Evolutionary conservation across 140 eudicot genomes (phyloP).

Genomic region (Cichorium intybus): DNA sequence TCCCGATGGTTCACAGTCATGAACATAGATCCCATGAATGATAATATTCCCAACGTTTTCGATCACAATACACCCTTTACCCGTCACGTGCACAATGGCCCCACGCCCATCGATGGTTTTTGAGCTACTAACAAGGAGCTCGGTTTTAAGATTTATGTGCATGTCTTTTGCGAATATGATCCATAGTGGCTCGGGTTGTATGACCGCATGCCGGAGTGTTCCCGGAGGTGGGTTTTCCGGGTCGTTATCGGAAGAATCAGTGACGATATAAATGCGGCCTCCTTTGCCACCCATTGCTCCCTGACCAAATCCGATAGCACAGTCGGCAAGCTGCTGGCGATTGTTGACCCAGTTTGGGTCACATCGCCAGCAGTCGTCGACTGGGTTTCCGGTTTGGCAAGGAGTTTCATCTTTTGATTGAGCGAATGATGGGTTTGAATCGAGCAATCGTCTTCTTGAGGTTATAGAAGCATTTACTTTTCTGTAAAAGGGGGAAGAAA

Average conservation of each 20-base stretch:
- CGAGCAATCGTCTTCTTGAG: constrained; percentile 48
- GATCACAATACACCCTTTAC: constrained; percentile 68
- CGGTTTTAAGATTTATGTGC: constrained; percentile 52
- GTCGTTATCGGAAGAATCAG: constrained; percentile 66
- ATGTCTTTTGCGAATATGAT: constrained; percentile 59
- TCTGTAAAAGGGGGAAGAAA: constrained; percentile 30
- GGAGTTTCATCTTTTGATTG: constrained; percentile 35
- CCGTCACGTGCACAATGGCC: constrained; percentile 63
- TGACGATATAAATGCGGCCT: constrained; percentile 58
- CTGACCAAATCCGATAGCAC: constrained; percentile 77
- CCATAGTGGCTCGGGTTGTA: constrained; percentile 76
- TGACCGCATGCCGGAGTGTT: constrained; percentile 67
- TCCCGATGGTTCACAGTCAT: constrained; percentile 62
- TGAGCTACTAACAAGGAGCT: constrained; percentile 58
- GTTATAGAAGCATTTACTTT: constrained; percentile 48
- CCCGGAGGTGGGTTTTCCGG: constrained; percentile 61
- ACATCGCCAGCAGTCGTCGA: constrained; percentile 89
- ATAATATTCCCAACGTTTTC: constrained; percentile 61
- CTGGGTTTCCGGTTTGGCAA: constrained; percentile 79
- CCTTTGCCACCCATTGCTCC: constrained; percentile 81
- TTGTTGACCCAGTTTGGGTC: constrained; percentile 75
- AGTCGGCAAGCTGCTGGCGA: constrained; percentile 77
- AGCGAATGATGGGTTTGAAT: constrained; percentile 10
- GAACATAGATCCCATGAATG: constrained; percentile 60
- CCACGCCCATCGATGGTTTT: constrained; percentile 92